Evolutionary conservation across 2,329 filamentous ascomycete genomes (phyloP).

Genomic region (Penicillium sp.): DNA sequence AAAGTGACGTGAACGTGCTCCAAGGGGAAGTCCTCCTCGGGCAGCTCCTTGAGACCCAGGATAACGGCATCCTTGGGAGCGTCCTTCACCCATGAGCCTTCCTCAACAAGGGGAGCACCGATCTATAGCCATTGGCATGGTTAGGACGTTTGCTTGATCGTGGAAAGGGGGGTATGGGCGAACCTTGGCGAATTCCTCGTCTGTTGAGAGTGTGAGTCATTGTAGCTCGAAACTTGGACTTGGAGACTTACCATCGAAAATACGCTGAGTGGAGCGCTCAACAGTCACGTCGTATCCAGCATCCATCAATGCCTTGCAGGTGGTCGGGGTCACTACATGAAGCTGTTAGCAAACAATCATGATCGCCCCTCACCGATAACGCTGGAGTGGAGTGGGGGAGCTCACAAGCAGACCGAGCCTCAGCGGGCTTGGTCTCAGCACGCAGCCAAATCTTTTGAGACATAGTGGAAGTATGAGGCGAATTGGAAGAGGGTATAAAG

Average conservation of each 20-base stretch:
- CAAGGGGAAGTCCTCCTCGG: slow-evolving; percentile 67
- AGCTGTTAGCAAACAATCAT: slow-evolving; percentile 11
- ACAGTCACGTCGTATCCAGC: slow-evolving; percentile 69
- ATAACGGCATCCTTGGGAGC: slow-evolving; percentile 70
- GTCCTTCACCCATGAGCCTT: slow-evolving; percentile 64
- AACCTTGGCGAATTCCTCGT: slow-evolving; percentile 39
- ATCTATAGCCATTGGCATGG: slow-evolving; percentile 57
- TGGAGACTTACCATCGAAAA: slow-evolving; percentile 48
- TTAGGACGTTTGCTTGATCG: neutral
- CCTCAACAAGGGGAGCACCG: slow-evolving; percentile 65
- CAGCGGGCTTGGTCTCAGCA: slow-evolving; percentile 60
- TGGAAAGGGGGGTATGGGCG: neutral
- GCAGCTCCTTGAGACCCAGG: slow-evolving; percentile 75
- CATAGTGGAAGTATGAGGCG: slow-evolving; percentile 21
- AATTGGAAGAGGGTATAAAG: neutral
- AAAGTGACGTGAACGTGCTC: slow-evolving; percentile 74
- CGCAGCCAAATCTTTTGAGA: slow-evolving; percentile 52
- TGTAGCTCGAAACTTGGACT: neutral
- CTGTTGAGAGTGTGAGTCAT: slow-evolving; percentile 22
- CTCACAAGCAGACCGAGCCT: slow-evolving; percentile 54
- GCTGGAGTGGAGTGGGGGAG: slow-evolving; percentile 4
- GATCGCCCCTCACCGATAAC: slow-evolving; percentile 2
- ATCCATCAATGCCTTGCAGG: slow-evolving; percentile 63
- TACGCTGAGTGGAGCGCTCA: slow-evolving; percentile 67
- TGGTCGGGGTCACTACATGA: slow-evolving; percentile 48